Evolutionary conservation across 108 stramenopile species (phyloP).

Genomic region (Discostella pseudostelligera): DNA sequence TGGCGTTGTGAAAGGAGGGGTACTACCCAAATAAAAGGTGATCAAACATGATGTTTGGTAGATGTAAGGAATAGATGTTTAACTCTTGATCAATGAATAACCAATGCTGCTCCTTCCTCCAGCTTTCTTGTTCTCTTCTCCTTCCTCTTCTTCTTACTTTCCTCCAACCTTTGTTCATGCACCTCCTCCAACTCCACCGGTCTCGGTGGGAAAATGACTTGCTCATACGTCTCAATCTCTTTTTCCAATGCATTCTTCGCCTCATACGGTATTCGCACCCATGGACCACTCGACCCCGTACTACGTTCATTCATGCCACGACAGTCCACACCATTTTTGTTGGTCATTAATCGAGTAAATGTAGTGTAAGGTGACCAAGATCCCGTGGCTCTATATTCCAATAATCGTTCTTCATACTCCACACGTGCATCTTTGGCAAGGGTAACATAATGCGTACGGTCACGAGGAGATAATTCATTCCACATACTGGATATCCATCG

Average conservation of each 20-base stretch:
- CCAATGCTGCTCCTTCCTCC: too few species aligned
- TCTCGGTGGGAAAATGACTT: constrained; percentile 64
- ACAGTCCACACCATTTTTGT: constrained; percentile 1
- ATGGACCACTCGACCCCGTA: constrained; percentile 52
- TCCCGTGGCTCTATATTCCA: constrained; percentile 83
- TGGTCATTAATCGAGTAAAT: constrained; percentile 36
- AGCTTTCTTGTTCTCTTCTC: constrained; percentile 5
- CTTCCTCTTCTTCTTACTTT: constrained; percentile 37
- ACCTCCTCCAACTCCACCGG: constrained; percentile 62
- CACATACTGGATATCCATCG: constrained; percentile 72
- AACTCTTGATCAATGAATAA: too few species aligned
- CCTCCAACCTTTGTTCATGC: constrained; percentile 45
- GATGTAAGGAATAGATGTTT: background rate
- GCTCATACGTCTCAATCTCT: constrained; percentile 69
- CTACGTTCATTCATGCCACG: constrained; percentile 8
- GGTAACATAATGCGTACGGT: constrained; percentile 61
- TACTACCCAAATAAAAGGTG: background rate
- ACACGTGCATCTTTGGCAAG: constrained; percentile 61
- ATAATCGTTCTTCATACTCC: constrained; percentile 57
- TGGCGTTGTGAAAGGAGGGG: background rate
- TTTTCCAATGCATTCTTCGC: constrained; percentile 70
- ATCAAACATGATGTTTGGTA: too few species aligned
- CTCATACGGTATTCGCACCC: constrained; percentile 52
- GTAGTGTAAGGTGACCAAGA: constrained; percentile 41
- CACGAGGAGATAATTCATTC: constrained; percentile 56